Base-by-base conservation (phyloP, 129 eudicot species). In the Glebionis coronaria region DNA sequence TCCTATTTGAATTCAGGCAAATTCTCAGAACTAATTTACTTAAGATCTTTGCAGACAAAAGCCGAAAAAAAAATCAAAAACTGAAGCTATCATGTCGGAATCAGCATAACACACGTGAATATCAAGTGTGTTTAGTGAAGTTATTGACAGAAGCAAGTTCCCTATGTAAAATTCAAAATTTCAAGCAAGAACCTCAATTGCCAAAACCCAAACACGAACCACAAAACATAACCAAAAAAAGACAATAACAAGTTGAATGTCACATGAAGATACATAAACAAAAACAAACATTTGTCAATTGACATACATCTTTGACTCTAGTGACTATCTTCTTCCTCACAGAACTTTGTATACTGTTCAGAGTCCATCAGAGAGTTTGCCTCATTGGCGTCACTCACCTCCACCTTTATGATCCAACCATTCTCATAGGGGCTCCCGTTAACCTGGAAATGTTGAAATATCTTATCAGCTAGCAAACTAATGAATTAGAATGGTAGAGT, bases 391-490 rank as follows among this genome's bases (percentile, higher is more conserved):
- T 82, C 79, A 49, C 84, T 73, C 13, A 88, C 19, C 71, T 92
- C 91, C 69, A 88, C 96, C 82, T 91, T 91, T 40, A 91, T 88
- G 52, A 91, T 91, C 98, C 98, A 91, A 12, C 98, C 98, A 7
- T 85, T 81, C 49, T 82, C 96, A 73, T 83, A 91, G 5, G 98
- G 98, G 77, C 96, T 88, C 13, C 81, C 82, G 2, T 90, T 91
- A 44, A 91, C 81, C 96, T 88, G 61, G 27, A 82, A 29, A 52
- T 12, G 21, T 23, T n/a, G 63, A 19, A 53, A 72, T 16, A 29
- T 40, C n/a, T 29, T 5, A 38, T 51, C 55, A 62, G 60, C 21
- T 3, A 55, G 47, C 25, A 60, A 61, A 38, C 23, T 3, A 10
- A 16, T 61, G 11, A 58, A 14, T 20, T 55, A 20, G 60, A 55